Evolutionary conservation across 2,329 filamentous ascomycete genomes (phyloP), one percentile per base, ranked within the genome.

Genomic region (Aspergillus sp.): DNA sequence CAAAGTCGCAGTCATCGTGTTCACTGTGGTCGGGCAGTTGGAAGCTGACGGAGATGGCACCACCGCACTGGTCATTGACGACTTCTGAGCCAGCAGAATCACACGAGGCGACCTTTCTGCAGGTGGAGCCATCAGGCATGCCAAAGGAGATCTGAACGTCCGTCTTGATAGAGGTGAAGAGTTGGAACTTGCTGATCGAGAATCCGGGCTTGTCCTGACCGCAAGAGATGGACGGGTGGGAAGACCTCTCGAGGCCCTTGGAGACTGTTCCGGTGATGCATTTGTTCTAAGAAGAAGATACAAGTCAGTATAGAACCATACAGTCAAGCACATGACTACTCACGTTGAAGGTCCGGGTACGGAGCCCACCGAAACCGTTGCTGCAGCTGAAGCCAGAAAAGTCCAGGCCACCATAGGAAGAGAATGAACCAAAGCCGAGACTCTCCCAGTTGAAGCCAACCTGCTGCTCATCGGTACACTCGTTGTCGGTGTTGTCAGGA

Each of bases 11-110:
- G 70, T 83, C 78, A 75, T 87, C 83, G 62, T 81, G 74, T 72
- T 84, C 83, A 65, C 75, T 78, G 57, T 83, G 76, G 65, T 85
- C 80, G 73, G 89, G 86, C 61, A 85, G 78, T 66, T 83, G 80
- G 75, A 97, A 88, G 58, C 86, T 88, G 64, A 97, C 92, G 61
- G 87, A 88, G 75, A 85, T 92, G 67, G 94, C 93, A 78, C 93
- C 93, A 86, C 93, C 94, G 76, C 94, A 98, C 84, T 97, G 92
- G 64, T 82, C 87, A 85, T 97, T 97, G 79, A 87, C 80, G 71
- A 97, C 83, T 51, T 84, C 85, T 61, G 87, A 89, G 71, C 91
- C 91, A 17, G 83, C 81, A 59, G 84, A 81, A 66, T 83, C 86
- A 85, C 92, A 96, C 56, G 83, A 74, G 67, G 85, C 82, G 65